These are phyloP conservation scores for Chlorella sp. DNA, from an alignment of 139 green algal genomes.

Conservation along the genomic window DNA sequence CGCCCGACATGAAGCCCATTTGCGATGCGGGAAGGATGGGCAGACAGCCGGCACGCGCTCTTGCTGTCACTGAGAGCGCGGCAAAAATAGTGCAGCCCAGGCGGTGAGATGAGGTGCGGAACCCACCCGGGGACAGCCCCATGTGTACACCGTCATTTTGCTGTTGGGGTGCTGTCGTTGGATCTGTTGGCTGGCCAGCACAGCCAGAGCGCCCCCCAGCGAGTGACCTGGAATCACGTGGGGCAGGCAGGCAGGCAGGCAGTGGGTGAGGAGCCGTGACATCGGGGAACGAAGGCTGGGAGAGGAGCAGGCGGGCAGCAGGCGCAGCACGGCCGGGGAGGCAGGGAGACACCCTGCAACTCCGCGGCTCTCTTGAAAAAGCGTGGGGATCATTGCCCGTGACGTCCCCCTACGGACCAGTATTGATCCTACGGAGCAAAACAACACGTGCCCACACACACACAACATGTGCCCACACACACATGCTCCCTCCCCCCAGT, in stretches of 20 bases:
- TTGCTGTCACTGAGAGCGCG: background rate
- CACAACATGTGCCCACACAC: too few species aligned
- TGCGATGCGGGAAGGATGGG: background rate
- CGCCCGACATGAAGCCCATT: background rate
- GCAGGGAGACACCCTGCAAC: background rate
- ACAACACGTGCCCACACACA: too few species aligned
- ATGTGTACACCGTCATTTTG: slow-evolving; percentile 58
- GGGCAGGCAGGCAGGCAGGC: background rate
- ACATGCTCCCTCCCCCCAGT: too few species aligned
- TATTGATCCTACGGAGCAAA: too few species aligned
- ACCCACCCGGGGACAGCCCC: slow-evolving; percentile 72
- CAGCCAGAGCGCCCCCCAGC: slow-evolving; percentile 6
- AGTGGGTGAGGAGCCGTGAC: background rate
- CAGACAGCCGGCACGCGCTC: background rate
- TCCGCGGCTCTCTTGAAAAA: too few species aligned
- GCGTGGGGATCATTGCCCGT: too few species aligned
- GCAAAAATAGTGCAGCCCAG: background rate
- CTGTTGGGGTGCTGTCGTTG: background rate
- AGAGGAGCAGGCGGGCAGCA: background rate
- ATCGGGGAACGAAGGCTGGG: background rate
- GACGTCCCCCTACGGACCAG: too few species aligned
- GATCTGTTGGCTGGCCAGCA: background rate
- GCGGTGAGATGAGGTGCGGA: background rate
- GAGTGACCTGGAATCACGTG: background rate
- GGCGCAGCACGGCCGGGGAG: background rate